Percentiles rank a stretch among this genome's conserved stretches.
These are phyloP conservation scores for Nicotiana attenuata DNA, from an alignment of 257 asterid genomes.

Conservation along the genomic window DNA sequence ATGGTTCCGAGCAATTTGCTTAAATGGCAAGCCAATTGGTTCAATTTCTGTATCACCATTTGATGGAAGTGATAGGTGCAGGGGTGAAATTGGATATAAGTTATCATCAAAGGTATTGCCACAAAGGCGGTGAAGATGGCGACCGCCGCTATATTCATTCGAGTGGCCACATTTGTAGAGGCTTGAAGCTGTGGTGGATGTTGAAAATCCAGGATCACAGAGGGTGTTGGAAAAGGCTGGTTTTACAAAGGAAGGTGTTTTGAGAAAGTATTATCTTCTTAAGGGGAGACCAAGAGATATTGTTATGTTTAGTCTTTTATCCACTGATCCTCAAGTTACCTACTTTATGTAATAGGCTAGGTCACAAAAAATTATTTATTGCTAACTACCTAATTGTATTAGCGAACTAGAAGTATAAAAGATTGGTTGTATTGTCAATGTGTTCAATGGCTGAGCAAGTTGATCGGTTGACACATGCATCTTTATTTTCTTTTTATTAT, in stretches of 20 bases:
- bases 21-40: slow-evolving; percentile 42
- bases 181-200: slow-evolving; percentile 61
- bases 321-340: no score
- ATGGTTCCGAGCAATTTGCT: slow-evolving; percentile 54
- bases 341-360: no score
- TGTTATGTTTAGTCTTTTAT: no score
- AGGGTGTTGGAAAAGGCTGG: slow-evolving; percentile 75
- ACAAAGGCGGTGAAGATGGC: slow-evolving; percentile 61
- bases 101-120: slow-evolving; percentile 57
- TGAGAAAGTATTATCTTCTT: slow-evolving; percentile 51
- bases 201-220: slow-evolving; percentile 56
- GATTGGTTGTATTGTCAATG: neutral
- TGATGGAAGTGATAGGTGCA: slow-evolving; percentile 27
- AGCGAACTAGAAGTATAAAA: no score
- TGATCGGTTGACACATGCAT: neutral
- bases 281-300: slow-evolving; percentile 49
- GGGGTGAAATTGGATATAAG: slow-evolving; percentile 59
- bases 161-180: slow-evolving; percentile 65
- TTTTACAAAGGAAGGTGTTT: slow-evolving; percentile 54
- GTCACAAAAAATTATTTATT: no score
- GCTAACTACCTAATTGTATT: no score
- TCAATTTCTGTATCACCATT: slow-evolving; percentile 35
- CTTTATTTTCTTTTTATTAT: neutral
- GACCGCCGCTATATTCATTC: slow-evolving; percentile 35
- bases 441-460: neutral